A percentile compares a stretch with the other conserved stretches of the same genome.
These are phyloP conservation scores for Strombidium stylifer DNA, from an alignment of 73 alveolate genomes.

Conservation along the genomic window DNA sequence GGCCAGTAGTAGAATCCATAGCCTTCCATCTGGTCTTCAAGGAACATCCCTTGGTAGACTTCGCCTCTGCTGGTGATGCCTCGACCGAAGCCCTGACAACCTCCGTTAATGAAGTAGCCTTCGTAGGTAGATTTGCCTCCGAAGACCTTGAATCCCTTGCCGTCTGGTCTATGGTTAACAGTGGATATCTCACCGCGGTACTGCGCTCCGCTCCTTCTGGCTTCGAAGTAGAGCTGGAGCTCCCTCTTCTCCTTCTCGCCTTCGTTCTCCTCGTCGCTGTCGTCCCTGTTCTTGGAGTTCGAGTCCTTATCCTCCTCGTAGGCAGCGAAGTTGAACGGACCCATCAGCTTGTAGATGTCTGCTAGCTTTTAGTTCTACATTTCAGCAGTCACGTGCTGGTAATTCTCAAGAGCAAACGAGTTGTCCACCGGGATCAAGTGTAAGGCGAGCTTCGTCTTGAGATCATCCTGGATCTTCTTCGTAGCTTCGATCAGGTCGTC, in stretches of 20 bases:
- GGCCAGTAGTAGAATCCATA: conserved; percentile 26
- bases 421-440: conserved; percentile 14
- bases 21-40: conserved; percentile 46
- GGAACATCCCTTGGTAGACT: conserved; percentile 38
- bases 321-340: conserved; percentile 53
- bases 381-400: conserved; percentile 13
- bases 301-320: too few relatives aligned
- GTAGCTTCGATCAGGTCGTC: conserved; percentile 19
- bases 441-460: conserved; percentile 1
- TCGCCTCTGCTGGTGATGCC: conserved; percentile 48
- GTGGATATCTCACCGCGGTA: conserved; percentile 38
- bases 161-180: conserved; percentile 38
- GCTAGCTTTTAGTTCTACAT: neutral
- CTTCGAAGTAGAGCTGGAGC: too few relatives aligned
- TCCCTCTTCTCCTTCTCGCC: too few relatives aligned
- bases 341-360: conserved; percentile 32
- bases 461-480: conserved; percentile 14
- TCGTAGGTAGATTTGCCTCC: conserved; percentile 29
- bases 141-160: conserved; percentile 43
- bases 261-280: neutral
- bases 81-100: conserved; percentile 30
- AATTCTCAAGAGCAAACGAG: conserved; percentile 26
- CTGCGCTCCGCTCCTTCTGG: conserved; percentile 21
- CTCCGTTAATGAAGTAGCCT: conserved; percentile 50
- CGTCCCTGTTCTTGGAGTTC: neutral